Evolutionary conservation across 2,329 filamentous ascomycete species (phyloP).

Genomic region (Calonectria pauciramosa): DNA sequence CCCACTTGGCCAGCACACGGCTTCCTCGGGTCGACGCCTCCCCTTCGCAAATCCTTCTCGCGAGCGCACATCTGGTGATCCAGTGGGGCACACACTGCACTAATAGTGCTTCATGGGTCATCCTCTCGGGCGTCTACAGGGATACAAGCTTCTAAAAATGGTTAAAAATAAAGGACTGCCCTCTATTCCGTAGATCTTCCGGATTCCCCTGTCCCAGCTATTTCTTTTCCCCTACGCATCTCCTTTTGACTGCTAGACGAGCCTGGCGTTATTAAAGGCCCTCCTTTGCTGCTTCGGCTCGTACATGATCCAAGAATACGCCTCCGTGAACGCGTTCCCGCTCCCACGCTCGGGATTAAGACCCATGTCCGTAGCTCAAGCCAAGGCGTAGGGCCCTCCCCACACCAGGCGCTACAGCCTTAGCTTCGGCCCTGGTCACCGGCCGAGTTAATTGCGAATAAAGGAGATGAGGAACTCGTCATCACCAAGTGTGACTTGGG

Average conservation of each 20-base stretch:
- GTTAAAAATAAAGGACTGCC: background rate
- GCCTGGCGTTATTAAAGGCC: too few relatives aligned
- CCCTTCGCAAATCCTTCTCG: background rate
- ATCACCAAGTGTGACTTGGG: background rate
- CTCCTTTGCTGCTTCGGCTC: too few relatives aligned
- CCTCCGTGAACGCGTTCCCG: background rate
- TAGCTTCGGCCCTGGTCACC: background rate
- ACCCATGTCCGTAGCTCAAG: background rate
- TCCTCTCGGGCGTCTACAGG: background rate
- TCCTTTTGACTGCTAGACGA: background rate
- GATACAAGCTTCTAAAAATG: conserved; percentile 8
- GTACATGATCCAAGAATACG: background rate
- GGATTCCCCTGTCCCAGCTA: background rate
- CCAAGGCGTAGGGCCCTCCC: background rate
- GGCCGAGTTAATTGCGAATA: background rate
- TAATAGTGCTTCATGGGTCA: background rate
- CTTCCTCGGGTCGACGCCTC: background rate
- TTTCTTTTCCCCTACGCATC: too few relatives aligned
- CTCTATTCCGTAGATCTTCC: conserved; percentile 1
- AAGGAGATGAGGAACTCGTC: background rate
- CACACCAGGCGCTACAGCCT: background rate
- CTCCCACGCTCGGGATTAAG: background rate
- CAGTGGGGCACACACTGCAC: background rate
- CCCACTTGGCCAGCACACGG: background rate
- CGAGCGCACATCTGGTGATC: background rate